These are phyloP conservation scores for Kazachstania bromeliacearum DNA, from an alignment of 805 yeast genomes.

Conservation along the genomic window DNA sequence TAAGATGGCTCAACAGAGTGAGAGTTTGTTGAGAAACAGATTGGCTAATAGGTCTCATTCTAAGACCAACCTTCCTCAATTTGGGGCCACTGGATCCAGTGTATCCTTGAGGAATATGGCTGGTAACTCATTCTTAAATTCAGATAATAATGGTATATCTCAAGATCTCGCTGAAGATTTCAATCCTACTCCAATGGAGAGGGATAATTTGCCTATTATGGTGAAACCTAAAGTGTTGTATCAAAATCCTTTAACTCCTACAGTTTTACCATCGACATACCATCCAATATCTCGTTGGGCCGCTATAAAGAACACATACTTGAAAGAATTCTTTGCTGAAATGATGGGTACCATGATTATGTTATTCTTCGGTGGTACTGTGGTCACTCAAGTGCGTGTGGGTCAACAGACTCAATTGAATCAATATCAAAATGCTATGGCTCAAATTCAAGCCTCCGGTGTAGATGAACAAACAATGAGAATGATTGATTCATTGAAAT, in stretches of 20 bases:
- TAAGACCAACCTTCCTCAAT: background rate
- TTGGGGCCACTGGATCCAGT: background rate
- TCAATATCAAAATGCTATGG: slow-evolving; percentile 1
- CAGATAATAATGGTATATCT: background rate
- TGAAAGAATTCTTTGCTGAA: slow-evolving; percentile 42
- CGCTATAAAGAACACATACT: slow-evolving; percentile 23
- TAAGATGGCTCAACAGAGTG: background rate
- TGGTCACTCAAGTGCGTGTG: slow-evolving; percentile 35
- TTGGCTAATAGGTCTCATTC: background rate
- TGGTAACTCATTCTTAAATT: background rate
- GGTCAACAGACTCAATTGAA: slow-evolving; percentile 22
- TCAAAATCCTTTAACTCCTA: slow-evolving; percentile 30
- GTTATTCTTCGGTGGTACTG: slow-evolving; percentile 40
- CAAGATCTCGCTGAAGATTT: background rate
- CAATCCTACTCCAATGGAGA: too few species aligned
- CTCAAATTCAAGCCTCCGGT: slow-evolving; percentile 1
- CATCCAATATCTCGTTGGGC: slow-evolving; percentile 29
- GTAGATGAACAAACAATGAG: slow-evolving; percentile 2
- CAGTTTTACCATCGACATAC: slow-evolving; percentile 29
- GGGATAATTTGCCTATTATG: slow-evolving; percentile 18
- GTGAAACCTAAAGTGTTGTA: slow-evolving; percentile 28
- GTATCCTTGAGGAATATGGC: too few species aligned
- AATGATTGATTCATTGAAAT: slow-evolving; percentile 4
- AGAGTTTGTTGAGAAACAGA: slow-evolving; percentile 1
- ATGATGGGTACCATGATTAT: slow-evolving; percentile 40